Conservation (phyloP, 2,329 filamentous ascomycete genomes). For the Fusarium incarnatum region DNA sequence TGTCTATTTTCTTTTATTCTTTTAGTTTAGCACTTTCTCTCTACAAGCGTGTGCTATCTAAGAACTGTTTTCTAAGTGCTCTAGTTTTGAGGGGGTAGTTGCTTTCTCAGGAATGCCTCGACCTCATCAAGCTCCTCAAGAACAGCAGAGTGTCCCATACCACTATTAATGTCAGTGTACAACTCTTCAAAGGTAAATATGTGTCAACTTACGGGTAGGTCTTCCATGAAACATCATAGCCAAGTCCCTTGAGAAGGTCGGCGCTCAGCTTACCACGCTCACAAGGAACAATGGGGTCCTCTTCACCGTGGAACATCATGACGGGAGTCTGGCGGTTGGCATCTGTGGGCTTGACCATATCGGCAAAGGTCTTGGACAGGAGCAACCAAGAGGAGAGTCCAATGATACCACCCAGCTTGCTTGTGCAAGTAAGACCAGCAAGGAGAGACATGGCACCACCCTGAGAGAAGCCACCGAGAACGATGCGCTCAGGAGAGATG, state of each 20-base stretch:
- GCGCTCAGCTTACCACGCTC: slow-evolving; percentile 76
- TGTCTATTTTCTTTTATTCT: slow-evolving; percentile 7
- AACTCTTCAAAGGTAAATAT: neutral
- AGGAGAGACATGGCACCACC: slow-evolving; percentile 90
- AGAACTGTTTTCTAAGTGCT: neutral
- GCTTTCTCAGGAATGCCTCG: slow-evolving; percentile 66
- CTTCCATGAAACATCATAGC: slow-evolving; percentile 80
- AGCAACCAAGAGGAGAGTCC: slow-evolving; percentile 86
- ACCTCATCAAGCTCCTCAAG: slow-evolving; percentile 85
- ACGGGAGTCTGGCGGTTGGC: slow-evolving; percentile 78
- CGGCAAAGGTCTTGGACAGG: slow-evolving; percentile 63
- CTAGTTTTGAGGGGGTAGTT: slow-evolving; percentile 54
- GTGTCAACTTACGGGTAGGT: slow-evolving; percentile 72
- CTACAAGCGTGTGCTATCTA: neutral
- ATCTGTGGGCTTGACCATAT: slow-evolving; percentile 56
- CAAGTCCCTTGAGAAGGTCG: slow-evolving; percentile 73
- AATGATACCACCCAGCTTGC: slow-evolving; percentile 88
- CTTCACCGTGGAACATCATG: slow-evolving; percentile 88
- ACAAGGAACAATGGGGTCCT: slow-evolving; percentile 78
- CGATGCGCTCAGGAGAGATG: slow-evolving; percentile 84
- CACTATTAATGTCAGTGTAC: slow-evolving; percentile 55
- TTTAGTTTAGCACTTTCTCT: neutral
- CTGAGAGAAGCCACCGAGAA: slow-evolving; percentile 87
- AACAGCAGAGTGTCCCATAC: slow-evolving; percentile 80
- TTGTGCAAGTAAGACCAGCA: slow-evolving; percentile 76